A percentile compares a stretch with the other conserved stretches of the same genome.
Evolutionary conservation across 192 early-diverging fungal species (phyloP).

Genomic region (Paraglomus occultum): DNA sequence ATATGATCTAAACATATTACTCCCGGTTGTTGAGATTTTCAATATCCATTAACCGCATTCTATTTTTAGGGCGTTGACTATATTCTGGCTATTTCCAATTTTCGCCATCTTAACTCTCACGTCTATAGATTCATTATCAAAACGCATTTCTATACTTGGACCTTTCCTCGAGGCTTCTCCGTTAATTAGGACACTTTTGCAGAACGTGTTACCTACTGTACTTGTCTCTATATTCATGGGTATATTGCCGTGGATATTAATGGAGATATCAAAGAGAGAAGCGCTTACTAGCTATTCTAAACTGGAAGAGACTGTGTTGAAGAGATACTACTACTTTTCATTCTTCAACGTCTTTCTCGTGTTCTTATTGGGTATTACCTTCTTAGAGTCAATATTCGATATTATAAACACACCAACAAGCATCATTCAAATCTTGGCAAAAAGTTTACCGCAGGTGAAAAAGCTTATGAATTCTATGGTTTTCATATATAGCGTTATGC

Average conservation of each 20-base stretch:
- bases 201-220: constrained; percentile 58
- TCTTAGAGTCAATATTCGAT: constrained; percentile 49
- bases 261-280: constrained; percentile 59
- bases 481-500: neutral
- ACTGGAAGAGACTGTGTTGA: constrained; percentile 52
- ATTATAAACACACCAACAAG: constrained; percentile 50
- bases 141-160: constrained; percentile 43
- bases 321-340: constrained; percentile 58
- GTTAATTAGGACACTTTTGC: constrained; percentile 44
- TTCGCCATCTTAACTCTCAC: constrained; percentile 56
- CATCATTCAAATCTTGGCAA: constrained; percentile 48
- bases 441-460: constrained; percentile 39
- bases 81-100: constrained; percentile 67
- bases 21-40: neutral
- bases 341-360: constrained; percentile 66
- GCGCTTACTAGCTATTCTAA: constrained; percentile 54
- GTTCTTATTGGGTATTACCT: constrained; percentile 55
- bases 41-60: neutral
- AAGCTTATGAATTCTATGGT: neutral
- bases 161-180: constrained; percentile 46
- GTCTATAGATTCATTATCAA: constrained; percentile 47
- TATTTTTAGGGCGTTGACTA: constrained; percentile 49
- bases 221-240: constrained; percentile 53
- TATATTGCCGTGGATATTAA: constrained; percentile 54
- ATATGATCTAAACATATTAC: neutral